Conservation (phyloP, 495 filamentous ascomycete genomes). For the Daldinia caldariorum region DNA sequence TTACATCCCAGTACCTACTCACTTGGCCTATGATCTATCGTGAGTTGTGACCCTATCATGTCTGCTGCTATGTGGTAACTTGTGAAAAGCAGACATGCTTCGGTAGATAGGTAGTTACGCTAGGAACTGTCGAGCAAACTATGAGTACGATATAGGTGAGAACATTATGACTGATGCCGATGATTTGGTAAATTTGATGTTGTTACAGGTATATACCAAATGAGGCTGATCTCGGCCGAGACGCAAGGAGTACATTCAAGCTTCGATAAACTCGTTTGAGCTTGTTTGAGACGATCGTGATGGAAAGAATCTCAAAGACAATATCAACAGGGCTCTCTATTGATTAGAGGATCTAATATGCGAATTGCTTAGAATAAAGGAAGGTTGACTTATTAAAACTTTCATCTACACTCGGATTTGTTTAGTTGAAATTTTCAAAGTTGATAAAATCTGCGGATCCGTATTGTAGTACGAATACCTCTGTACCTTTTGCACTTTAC, state of each 20-base stretch:
- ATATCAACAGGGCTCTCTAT: not conserved
- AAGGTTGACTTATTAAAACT: not conserved
- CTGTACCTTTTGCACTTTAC: not conserved
- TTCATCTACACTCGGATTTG: not conserved
- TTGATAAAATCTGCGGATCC: not conserved
- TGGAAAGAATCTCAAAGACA: not conserved
- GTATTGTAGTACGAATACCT: no score
- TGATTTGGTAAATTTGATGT: slow-evolving; percentile 1
- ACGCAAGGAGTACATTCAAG: not conserved
- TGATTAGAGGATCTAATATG: not conserved
- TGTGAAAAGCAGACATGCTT: not conserved
- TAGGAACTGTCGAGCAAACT: not conserved
- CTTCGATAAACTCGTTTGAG: slow-evolving; percentile 2
- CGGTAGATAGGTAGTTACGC: not conserved
- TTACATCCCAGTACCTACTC: no score
- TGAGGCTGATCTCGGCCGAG: slow-evolving; percentile 6
- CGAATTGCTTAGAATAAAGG: not conserved
- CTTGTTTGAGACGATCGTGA: not conserved
- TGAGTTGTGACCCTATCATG: no score
- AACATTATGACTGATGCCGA: not conserved
- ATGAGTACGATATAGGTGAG: not conserved
- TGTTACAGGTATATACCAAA: not conserved
- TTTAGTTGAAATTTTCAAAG: not conserved
- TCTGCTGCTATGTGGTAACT: not conserved
- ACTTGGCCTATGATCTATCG: no score